Evolutionary conservation across 2,329 filamentous ascomycete species (phyloP).

Genomic region (Lachnellula hyalina): DNA sequence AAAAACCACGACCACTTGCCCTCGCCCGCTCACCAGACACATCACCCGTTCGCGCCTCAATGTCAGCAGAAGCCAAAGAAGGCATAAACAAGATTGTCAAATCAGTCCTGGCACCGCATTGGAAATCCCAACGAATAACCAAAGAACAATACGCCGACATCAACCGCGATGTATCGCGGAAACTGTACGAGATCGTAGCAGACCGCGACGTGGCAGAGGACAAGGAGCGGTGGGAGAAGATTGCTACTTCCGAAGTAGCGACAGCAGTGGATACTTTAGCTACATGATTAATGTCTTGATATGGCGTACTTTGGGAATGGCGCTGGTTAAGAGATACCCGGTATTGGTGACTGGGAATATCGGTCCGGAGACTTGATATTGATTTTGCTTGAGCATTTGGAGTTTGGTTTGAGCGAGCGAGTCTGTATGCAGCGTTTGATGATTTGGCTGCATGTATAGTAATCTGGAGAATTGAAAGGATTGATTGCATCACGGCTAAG

Average conservation of each 20-base stretch:
- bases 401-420: not conserved
- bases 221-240: constrained; percentile 65
- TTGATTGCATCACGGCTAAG: no score
- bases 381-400: constrained; percentile 4
- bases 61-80: constrained; percentile 80
- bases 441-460: not conserved
- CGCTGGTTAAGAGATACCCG: constrained; percentile 23
- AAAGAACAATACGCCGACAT: constrained; percentile 90
- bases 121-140: constrained; percentile 71
- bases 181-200: constrained; percentile 66
- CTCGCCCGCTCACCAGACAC: constrained; percentile 42
- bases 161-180: constrained; percentile 83
- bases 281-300: constrained; percentile 31
- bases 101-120: constrained; percentile 69
- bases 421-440: not conserved
- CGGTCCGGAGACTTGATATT: constrained; percentile 13
- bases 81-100: constrained; percentile 87
- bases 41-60: constrained; percentile 59
- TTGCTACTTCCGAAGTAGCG: constrained; percentile 74
- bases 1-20: constrained; percentile 25
- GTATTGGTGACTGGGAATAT: constrained; percentile 7
- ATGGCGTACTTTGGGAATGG: constrained; percentile 14
- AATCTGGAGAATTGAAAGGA: no score
- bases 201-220: constrained; percentile 50
- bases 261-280: constrained; percentile 60